Conservation (phyloP, 2,329 filamentous ascomycete genomes). For the Fusarium sp. region DNA sequence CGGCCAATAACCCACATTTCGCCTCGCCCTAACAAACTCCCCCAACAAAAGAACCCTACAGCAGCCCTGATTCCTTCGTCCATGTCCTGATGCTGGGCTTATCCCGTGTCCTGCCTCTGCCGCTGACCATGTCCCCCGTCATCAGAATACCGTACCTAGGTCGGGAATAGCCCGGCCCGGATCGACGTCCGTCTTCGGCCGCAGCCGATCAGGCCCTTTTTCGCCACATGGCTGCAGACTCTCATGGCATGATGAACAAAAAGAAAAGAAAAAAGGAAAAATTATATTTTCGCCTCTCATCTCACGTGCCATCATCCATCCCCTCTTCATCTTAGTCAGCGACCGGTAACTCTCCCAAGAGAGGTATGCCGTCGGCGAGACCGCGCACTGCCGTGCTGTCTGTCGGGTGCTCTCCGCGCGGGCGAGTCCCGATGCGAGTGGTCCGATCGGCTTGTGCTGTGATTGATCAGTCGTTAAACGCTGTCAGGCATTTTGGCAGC, state of each 20-base stretch:
- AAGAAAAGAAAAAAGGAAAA: background rate
- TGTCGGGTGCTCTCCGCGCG: no score
- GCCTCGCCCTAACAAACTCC: background rate
- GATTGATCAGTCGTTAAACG: background rate
- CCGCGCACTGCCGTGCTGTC: background rate
- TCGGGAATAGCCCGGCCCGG: conserved; percentile 18
- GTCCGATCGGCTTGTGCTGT: conserved; percentile 8
- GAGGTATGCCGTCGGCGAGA: conserved; percentile 26
- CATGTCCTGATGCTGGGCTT: background rate
- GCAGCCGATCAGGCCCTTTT: conserved; percentile 13
- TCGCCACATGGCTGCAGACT: conserved; percentile 24
- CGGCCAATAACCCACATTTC: background rate
- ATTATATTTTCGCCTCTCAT: background rate
- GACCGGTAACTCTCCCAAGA: background rate
- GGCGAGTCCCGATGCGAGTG: conserved; percentile 12
- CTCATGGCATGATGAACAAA: background rate
- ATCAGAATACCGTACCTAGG: background rate
- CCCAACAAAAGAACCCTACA: background rate
- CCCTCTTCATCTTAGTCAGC: conserved; percentile 9
- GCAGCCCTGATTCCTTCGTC: background rate
- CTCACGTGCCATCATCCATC: conserved; percentile 22
- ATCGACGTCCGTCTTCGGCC: conserved; percentile 13
- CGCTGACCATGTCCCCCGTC: background rate
- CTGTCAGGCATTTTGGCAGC: background rate
- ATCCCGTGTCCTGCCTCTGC: background rate